These are phyloP conservation scores for Botrytis sinoallii DNA, from an alignment of 2,329 filamentous ascomycete genomes.

Conservation along the genomic window DNA sequence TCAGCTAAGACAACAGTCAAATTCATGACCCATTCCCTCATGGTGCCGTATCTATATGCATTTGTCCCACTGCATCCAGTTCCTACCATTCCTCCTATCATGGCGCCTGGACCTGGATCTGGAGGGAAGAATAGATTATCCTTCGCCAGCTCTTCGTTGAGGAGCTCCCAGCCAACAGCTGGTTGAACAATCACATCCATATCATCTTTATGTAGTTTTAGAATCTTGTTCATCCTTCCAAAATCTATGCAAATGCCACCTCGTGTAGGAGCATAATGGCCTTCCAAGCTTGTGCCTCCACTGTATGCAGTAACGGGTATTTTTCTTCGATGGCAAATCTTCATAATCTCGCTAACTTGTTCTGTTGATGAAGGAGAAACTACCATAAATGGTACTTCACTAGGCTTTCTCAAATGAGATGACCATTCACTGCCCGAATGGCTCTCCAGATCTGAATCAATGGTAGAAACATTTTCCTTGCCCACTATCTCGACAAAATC, in stretches of 20 bases:
- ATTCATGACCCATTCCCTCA: slow-evolving; percentile 89
- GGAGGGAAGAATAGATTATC: slow-evolving; percentile 87
- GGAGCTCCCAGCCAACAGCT: slow-evolving; percentile 79
- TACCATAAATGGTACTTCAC: slow-evolving; percentile 62
- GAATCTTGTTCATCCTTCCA: slow-evolving; percentile 75
- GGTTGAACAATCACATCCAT: slow-evolving; percentile 75
- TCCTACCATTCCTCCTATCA: slow-evolving; percentile 87
- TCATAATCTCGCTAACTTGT: slow-evolving; percentile 83
- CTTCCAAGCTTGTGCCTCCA: slow-evolving; percentile 85
- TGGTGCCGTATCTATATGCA: slow-evolving; percentile 88
- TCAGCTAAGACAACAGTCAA: slow-evolving; percentile 88
- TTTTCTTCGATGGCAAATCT: slow-evolving; percentile 73
- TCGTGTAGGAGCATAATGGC: slow-evolving; percentile 78
- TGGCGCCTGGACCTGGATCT: slow-evolving; percentile 84
- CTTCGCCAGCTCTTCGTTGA: slow-evolving; percentile 73
- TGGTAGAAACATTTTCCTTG: slow-evolving; percentile 61
- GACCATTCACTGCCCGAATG: slow-evolving; percentile 64
- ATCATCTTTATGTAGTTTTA: slow-evolving; percentile 73
- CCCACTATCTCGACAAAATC: slow-evolving; percentile 64
- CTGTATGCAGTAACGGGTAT: slow-evolving; percentile 87
- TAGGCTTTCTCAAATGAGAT: slow-evolving; percentile 49
- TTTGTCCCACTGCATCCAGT: slow-evolving; percentile 78
- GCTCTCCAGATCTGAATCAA: slow-evolving; percentile 50
- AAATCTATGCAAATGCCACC: slow-evolving; percentile 88
- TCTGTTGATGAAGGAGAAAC: slow-evolving; percentile 76